Conservation (phyloP, 2,329 filamentous ascomycete genomes). For the Cryphonectria nitschkei region DNA sequence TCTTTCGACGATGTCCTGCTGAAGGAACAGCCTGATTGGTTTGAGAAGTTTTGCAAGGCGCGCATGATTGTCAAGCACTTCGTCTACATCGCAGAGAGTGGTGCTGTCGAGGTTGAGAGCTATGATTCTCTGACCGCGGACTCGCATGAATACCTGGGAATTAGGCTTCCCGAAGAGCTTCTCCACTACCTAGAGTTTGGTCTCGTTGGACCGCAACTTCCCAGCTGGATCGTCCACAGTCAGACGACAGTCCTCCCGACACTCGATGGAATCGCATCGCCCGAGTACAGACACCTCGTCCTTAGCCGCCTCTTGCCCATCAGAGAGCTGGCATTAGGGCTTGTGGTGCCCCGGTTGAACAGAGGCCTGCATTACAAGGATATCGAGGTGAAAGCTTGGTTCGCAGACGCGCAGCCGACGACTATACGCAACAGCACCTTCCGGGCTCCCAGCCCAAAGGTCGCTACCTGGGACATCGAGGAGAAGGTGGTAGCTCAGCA, state of each 20-base stretch:
- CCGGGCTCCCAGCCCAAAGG: conserved; percentile 51
- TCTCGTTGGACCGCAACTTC: conserved; percentile 75
- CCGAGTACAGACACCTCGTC: conserved; percentile 80
- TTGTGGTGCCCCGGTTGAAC: conserved; percentile 79
- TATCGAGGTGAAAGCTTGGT: conserved; percentile 83
- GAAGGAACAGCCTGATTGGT: conserved; percentile 72
- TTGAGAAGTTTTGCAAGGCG: conserved; percentile 84
- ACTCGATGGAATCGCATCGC: conserved; percentile 78
- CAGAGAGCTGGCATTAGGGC: conserved; percentile 74
- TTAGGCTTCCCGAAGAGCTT: conserved; percentile 85
- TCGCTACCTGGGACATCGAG: conserved; percentile 73
- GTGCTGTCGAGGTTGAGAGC: conserved; percentile 76
- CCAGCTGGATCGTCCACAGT: conserved; percentile 81
- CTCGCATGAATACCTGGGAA: conserved; percentile 87
- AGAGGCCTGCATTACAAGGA: conserved; percentile 82
- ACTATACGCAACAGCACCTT: conserved; percentile 57
- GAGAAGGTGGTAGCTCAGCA: conserved; percentile 56
- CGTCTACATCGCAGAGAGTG: conserved; percentile 77
- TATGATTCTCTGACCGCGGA: conserved; percentile 76
- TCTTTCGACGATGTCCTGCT: conserved; percentile 81
- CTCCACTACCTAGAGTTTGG: conserved; percentile 88
- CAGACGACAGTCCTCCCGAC: conserved; percentile 82
- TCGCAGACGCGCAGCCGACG: conserved; percentile 71
- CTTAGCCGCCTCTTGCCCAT: conserved; percentile 74
- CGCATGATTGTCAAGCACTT: conserved; percentile 87